Evolutionary conservation across 257 asterid genomes (phyloP), one percentile per base, ranked within the genome.

Genomic region (Orobanche coerulescens): DNA sequence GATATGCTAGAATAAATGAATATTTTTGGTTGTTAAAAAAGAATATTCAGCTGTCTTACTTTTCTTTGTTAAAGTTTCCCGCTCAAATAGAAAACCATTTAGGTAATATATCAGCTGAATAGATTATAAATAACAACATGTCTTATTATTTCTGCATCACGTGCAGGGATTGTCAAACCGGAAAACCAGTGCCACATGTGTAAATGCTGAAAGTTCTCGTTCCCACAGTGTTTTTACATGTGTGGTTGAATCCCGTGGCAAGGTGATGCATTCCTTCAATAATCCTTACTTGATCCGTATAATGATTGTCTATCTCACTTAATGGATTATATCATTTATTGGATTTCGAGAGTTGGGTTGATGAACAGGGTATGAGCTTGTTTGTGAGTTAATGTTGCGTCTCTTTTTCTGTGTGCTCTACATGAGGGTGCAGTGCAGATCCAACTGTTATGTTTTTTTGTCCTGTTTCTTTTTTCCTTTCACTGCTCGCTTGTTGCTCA

Each of bases 221-320:
- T 93, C 99, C 69, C 99, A 93, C 80, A 84, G 99, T 49, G 97
- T 93, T 49, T 93, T 93, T 76, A 89, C 99, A 15, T 93, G 97
- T 78, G 86, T 93, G 73, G 92, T 93, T 68, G 97, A 93, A 81
- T 93, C 99, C 36, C 95, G 95, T 51, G 69, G 83, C 85, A 93
- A 93, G 97, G 99, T 93, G 84, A 68, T 62, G 20, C 19, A 25
- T 58, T 59, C 61, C 55, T 37, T 61, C 43, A 53, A 40, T 50
- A 9, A 49, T 47, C 8, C 44, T 28, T 58, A n/a, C 22, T 54
- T 19, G 5, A 49, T 57, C 40, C 15, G 8, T 46, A 31, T 15
- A 22, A 37, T 58, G 57, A 23, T 55, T 62, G 26, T 10, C 42
- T 23, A 26, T 43, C 67, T 36, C 20, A 51, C 40, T 16, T 36